These are phyloP conservation scores for Podospora conica DNA, from an alignment of 495 filamentous ascomycete genomes.

Conservation along the genomic window DNA sequence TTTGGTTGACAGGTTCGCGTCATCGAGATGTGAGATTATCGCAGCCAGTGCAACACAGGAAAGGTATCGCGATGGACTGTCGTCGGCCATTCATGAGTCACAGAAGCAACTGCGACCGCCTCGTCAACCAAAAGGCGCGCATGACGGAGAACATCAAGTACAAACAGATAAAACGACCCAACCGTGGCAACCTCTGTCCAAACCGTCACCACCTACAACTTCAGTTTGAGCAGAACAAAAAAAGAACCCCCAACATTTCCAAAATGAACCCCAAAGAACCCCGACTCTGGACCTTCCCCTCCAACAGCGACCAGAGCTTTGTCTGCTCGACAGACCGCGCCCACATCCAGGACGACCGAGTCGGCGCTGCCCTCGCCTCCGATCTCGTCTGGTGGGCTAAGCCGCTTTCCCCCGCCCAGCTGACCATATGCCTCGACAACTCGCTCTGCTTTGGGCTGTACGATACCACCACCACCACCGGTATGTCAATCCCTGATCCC, in stretches of 20 bases:
- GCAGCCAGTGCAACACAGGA: neutral
- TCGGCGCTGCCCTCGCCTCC: slow-evolving; percentile 46
- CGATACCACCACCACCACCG: neutral
- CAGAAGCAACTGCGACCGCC: neutral
- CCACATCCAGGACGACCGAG: slow-evolving; percentile 41
- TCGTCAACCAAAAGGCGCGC: slow-evolving; percentile 3
- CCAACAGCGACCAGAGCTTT: slow-evolving; percentile 25
- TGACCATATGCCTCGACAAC: slow-evolving; percentile 44
- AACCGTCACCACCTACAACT: too few species aligned
- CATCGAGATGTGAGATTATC: neutral
- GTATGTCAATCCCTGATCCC: neutral
- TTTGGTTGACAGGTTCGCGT: too few species aligned
- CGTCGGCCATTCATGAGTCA: neutral
- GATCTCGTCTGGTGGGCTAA: slow-evolving; percentile 53
- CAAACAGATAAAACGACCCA: neutral
- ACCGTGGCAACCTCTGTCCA: neutral
- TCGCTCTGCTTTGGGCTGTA: slow-evolving; percentile 54
- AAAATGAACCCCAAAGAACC: slow-evolving; percentile 21
- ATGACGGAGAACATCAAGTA: neutral
- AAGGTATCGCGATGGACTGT: neutral
- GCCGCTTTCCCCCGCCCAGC: slow-evolving; percentile 29
- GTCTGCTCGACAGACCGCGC: slow-evolving; percentile 46
- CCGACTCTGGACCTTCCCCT: slow-evolving; percentile 4
- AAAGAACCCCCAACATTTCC: neutral
- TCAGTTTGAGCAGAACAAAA: neutral